Percentiles rank a stretch among this genome's conserved stretches.
Conservation (phyloP, 306 rosid species). For the Senna tora region DNA sequence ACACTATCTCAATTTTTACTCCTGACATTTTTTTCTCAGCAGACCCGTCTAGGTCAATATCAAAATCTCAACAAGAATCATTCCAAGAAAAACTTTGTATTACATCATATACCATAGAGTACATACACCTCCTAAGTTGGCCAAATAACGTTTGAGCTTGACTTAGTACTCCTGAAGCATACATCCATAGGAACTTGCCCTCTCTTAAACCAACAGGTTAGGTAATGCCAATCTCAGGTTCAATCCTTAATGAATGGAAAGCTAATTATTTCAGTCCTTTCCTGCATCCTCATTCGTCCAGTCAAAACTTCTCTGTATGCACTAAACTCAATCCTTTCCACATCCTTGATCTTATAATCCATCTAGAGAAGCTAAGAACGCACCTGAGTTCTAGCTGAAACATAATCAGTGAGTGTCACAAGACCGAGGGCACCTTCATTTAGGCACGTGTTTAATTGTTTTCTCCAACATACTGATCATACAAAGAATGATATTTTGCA, state of each 20-base stretch:
- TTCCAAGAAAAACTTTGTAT: conserved; percentile 10
- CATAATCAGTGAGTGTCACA: conserved; percentile 1
- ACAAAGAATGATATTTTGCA: conserved; percentile 75
- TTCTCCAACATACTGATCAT: conserved; percentile 62
- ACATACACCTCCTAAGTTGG: not conserved
- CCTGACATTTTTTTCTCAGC: not conserved
- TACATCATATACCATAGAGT: not conserved
- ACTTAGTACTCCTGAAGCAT: conserved; percentile 21
- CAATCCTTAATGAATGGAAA: not conserved
- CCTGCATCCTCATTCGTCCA: conserved; percentile 17
- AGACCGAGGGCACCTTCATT: conserved; percentile 16
- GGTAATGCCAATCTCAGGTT: conserved; percentile 22
- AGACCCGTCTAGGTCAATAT: conserved; percentile 19
- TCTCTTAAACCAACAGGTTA: not conserved
- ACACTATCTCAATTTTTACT: not conserved
- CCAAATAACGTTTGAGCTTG: conserved; percentile 15
- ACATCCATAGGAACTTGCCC: conserved; percentile 17
- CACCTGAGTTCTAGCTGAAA: conserved; percentile 39
- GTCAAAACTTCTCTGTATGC: conserved; percentile 21
- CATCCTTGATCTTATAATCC: conserved; percentile 29
- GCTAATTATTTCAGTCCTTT: not conserved
- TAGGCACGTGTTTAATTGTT: conserved; percentile 20
- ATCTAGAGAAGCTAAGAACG: conserved; percentile 28
- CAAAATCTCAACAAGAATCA: conserved; percentile 28
- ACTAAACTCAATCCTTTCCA: conserved; percentile 30